Base-by-base conservation (phyloP, 345 rosid species). In the Camelina neglecta region DNA sequence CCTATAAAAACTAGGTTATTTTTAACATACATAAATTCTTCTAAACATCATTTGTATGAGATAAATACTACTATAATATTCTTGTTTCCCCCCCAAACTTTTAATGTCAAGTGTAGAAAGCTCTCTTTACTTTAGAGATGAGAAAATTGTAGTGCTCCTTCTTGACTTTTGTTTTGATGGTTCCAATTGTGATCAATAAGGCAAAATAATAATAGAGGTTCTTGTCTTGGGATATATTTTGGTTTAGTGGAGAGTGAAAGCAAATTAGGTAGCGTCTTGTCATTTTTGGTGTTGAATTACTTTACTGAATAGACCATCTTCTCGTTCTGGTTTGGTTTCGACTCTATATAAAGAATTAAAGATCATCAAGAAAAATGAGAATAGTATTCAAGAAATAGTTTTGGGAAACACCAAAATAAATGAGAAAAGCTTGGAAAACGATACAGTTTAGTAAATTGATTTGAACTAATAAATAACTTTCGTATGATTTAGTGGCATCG, bases 1-100 rank as follows among this genome's bases (percentile, higher is more conserved):
- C 66, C 72, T 70, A 63, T 36, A 23, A 61, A 61, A 63, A 35
- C 18, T 36, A 57, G 80, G 61, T 56, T 48, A 65, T 56, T 64
- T 76, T 64, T 55, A 77, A 71, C 75, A 63, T 55, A 70, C 60
- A 11, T 54, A 38, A 38, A 63, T 76, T 76, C 80, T 77, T 77
- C 75, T 38, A 48, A 71, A 61, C 72, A 76, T 70, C 67, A 64
- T 70, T 75, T 59, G 75, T 38, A 71, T 55, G 45, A 33, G 42
- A 63, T 44, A 26, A 1, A 11, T 26, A 15, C 16, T 38, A 49
- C 12, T 31, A 20, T 33, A 58, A 24, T 45, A 15, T 60, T 69
- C 13, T 70, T 71, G 72, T 64, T 71, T 64, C 60, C 15, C 18
- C 18, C 15, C 41, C 36, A 53, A 44, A 49, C 61, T 8, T 42